Evolutionary conservation across 164 flowering plant genomes (phyloP).

Genomic region (Chimonanthus praecox): DNA sequence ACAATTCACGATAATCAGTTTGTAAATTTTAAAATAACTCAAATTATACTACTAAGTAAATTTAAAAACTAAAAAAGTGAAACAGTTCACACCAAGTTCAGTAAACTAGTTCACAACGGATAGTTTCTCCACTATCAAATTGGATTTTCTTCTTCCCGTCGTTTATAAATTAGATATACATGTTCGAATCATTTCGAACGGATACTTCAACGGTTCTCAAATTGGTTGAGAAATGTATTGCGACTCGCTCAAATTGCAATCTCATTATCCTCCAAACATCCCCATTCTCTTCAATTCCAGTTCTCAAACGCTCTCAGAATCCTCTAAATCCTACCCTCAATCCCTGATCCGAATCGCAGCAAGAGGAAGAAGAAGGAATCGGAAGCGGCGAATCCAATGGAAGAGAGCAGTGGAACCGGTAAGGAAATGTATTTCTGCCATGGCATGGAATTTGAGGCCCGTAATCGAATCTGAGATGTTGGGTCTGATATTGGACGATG

Average conservation of each 20-base stretch:
- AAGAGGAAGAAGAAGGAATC: not conserved
- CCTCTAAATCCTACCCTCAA: not conserved
- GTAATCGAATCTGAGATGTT: not conserved
- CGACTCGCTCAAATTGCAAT: not conserved
- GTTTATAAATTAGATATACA: too few species aligned
- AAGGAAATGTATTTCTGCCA: not conserved
- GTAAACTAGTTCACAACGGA: too few species aligned
- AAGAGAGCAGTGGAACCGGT: not conserved
- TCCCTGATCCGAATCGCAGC: not conserved
- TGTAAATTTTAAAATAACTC: too few species aligned
- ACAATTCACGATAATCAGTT: too few species aligned
- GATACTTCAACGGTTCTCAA: too few species aligned
- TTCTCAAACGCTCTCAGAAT: not conserved
- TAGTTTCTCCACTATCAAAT: too few species aligned
- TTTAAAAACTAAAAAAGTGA: too few species aligned
- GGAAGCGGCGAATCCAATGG: not conserved
- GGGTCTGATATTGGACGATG: conserved; percentile 1
- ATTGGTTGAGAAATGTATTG: not conserved
- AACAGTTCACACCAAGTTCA: too few species aligned
- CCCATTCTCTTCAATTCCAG: not conserved
- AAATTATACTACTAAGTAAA: too few species aligned
- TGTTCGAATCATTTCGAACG: too few species aligned
- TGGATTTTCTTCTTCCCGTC: too few species aligned
- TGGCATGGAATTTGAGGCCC: not conserved
- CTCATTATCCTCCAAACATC: not conserved